phyloP scores from a whole-genome alignment of 805 yeast genomes.

The Suhomyces kilbournensis region DNA sequence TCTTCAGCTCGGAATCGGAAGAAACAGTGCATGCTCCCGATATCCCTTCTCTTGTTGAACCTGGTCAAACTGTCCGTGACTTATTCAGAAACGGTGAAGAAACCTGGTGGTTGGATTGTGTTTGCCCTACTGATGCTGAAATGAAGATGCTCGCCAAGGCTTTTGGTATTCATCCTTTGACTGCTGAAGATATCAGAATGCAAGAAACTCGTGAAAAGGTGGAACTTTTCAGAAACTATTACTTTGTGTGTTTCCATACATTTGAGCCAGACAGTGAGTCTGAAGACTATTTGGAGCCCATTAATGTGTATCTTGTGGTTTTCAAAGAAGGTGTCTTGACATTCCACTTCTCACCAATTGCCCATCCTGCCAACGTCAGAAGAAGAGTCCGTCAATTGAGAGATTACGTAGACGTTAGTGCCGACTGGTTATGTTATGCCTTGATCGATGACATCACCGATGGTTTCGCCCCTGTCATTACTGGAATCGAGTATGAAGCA shows the following conservation, averaged over 20 bases:
- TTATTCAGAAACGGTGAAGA: constrained; percentile 25
- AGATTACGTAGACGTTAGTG: constrained; percentile 28
- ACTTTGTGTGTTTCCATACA: constrained; percentile 95
- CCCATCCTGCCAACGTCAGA: constrained; percentile 28
- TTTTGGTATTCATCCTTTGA: constrained; percentile 95
- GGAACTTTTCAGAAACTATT: constrained; percentile 83
- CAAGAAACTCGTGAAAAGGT: constrained; percentile 98
- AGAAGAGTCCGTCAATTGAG: constrained; percentile 29
- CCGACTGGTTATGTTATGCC: constrained; percentile 32
- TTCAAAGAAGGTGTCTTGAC: constrained; percentile 28
- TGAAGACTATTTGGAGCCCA: constrained; percentile 31
- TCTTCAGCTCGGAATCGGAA: constrained; percentile 25
- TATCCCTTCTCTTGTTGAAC: constrained; percentile 20
- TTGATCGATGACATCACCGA: constrained; percentile 31
- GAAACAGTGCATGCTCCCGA: constrained; percentile 29
- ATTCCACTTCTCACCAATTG: constrained; percentile 26
- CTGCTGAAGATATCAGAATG: constrained; percentile 95
- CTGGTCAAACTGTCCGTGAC: constrained; percentile 20
- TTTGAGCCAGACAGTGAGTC: constrained; percentile 70
- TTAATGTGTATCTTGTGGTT: constrained; percentile 26
- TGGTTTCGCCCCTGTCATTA: constrained; percentile 29
- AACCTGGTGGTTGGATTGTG: constrained; percentile 70
- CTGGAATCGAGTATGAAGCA: constrained; percentile 27
- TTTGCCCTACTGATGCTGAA: constrained; percentile 91
- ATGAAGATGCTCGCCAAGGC: constrained; percentile 91